Conservation (phyloP, 441 rosid genomes). For the Eutrema salsugineum region DNA sequence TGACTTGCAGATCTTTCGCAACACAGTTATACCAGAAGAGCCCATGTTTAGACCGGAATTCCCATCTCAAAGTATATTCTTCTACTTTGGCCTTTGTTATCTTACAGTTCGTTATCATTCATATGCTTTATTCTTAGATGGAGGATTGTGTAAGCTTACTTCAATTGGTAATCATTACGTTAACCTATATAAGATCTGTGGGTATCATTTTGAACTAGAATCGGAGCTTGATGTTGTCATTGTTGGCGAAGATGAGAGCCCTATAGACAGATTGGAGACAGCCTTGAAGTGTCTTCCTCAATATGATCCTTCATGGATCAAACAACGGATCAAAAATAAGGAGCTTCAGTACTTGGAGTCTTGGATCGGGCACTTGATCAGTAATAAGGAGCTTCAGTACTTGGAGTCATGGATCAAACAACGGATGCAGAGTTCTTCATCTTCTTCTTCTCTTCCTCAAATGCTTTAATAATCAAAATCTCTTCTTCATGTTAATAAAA, state of each 20-base stretch:
- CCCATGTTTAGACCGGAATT: conserved; percentile 90
- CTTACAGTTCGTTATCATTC: not conserved
- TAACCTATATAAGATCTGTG: not conserved
- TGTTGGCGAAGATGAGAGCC: conserved; percentile 60
- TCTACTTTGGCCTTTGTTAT: not conserved
- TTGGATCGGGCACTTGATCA: conserved; percentile 60
- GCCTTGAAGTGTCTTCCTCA: conserved; percentile 74
- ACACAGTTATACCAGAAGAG: conserved; percentile 66
- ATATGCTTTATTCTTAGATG: not conserved
- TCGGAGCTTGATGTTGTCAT: conserved; percentile 48
- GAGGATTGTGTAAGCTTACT: not conserved
- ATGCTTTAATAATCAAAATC: not conserved
- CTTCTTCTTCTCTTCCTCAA: conserved; percentile 26
- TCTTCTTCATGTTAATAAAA: no score
- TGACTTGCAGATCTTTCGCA: conserved; percentile 49
- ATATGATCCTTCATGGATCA: conserved; percentile 61
- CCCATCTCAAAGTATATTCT: conserved; percentile 67
- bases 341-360: no score
- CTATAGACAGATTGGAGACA: conserved; percentile 56
- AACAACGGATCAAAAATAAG: no score
- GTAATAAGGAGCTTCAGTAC: conserved; percentile 50
- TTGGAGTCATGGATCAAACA: conserved; percentile 67
- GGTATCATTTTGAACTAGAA: conserved; percentile 39
- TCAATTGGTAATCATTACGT: not conserved
- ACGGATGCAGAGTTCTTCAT: conserved; percentile 6